Percentiles rank a stretch among this genome's conserved stretches.
Conservation (phyloP, 2,329 filamentous ascomycete species). For the Akanthomyces lecanii region DNA sequence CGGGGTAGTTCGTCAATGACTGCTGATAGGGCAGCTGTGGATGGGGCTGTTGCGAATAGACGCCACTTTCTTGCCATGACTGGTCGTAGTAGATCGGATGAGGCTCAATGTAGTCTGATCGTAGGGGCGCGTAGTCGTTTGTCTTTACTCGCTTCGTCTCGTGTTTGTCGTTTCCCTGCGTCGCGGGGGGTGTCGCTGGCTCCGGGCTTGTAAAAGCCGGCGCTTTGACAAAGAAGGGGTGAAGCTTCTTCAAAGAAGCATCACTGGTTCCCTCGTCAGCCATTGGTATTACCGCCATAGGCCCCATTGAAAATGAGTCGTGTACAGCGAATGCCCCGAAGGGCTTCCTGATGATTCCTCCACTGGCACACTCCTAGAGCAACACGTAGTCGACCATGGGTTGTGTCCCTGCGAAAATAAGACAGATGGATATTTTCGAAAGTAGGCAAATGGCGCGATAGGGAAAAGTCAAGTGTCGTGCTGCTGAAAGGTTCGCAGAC, state of each 20-base stretch:
- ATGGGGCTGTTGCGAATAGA: not conserved
- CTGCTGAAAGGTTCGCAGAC: not conserved
- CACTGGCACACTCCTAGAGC: slow-evolving; percentile 3
- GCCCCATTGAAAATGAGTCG: slow-evolving; percentile 35
- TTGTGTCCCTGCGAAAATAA: not conserved
- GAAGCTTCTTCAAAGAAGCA: slow-evolving; percentile 42
- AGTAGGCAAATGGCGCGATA: not conserved
- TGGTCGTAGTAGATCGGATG: not conserved
- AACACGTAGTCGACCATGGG: not conserved
- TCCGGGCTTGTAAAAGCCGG: not conserved
- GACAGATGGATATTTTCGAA: not conserved
- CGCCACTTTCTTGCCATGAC: not conserved
- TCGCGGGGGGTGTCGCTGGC: not conserved
- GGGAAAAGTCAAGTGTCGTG: not conserved
- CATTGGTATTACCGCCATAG: slow-evolving; percentile 42
- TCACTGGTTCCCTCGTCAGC: slow-evolving; percentile 35
- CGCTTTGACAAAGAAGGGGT: slow-evolving; percentile 49
- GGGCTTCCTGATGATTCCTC: not conserved
- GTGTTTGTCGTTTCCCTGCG: not conserved
- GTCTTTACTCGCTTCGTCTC: slow-evolving; percentile 41
- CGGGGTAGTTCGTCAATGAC: not conserved
- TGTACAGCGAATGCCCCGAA: not conserved
- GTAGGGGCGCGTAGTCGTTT: slow-evolving; percentile 22
- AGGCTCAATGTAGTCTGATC: slow-evolving; percentile 8
- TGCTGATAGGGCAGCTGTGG: not conserved